Percentiles rank a stretch among this genome's conserved stretches.
Conservation (phyloP, 2,329 filamentous ascomycete genomes). For the Cadophora luteo-olivacea region DNA sequence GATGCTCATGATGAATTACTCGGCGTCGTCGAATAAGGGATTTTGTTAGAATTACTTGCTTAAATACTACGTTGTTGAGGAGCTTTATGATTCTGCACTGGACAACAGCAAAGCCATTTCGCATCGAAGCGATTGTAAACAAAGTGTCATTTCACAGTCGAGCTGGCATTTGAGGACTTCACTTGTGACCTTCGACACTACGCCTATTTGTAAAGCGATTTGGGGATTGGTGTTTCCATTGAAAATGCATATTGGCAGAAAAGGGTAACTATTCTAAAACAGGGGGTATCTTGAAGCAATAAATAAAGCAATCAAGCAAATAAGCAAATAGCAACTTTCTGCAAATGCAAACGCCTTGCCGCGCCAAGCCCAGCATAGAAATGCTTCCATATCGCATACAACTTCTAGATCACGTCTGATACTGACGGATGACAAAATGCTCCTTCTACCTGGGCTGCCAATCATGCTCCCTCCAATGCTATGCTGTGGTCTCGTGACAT, state of each 20-base stretch:
- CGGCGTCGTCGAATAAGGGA: no score
- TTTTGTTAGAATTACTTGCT: no score
- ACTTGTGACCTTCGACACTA: no score
- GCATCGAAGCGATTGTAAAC: no score
- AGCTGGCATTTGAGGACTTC: no score
- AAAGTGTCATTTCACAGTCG: no score
- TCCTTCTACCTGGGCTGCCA: background rate
- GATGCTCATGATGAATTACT: no score
- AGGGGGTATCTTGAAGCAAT: constrained; percentile 25
- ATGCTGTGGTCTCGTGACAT: constrained; percentile 3
- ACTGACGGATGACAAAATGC: background rate
- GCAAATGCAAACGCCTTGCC: constrained; percentile 1
- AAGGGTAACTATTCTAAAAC: constrained; percentile 22
- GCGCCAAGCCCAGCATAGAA: background rate
- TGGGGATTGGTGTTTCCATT: background rate
- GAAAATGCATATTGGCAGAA: background rate
- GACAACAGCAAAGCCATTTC: no score
- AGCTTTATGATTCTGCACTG: no score
- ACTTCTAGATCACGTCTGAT: background rate
- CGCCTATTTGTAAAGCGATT: background rate
- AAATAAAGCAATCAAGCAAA: no score
- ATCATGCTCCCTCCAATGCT: constrained; percentile 1
- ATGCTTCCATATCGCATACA: constrained; percentile 4
- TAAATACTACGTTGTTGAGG: no score
- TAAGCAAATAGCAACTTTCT: background rate